A percentile compares a stretch with the other conserved stretches of the same genome.
These are phyloP conservation scores for Fusarium longipes DNA, from an alignment of 2,329 filamentous ascomycete species.

Conservation along the genomic window DNA sequence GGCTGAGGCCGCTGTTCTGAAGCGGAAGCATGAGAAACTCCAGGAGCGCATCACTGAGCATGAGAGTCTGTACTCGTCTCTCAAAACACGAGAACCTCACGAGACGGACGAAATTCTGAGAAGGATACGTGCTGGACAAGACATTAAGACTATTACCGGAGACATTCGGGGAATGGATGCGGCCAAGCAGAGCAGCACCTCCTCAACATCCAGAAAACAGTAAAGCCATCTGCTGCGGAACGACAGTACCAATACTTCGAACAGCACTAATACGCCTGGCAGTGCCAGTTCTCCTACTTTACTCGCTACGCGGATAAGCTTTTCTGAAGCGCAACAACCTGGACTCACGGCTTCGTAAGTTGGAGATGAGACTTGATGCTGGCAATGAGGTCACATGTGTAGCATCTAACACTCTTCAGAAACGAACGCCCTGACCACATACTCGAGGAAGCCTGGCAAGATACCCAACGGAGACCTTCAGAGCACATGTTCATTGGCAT, in stretches of 20 bases:
- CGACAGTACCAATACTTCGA: conserved; percentile 3
- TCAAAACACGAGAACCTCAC: conserved; percentile 9
- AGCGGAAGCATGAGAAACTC: conserved; percentile 25
- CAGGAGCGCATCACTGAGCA: conserved; percentile 4
- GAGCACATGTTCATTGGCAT: conserved; percentile 14
- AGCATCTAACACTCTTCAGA: not conserved
- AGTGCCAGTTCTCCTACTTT: conserved; percentile 3
- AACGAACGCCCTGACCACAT: not conserved
- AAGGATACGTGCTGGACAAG: conserved; percentile 24
- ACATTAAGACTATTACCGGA: conserved; percentile 12
- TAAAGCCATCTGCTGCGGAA: not conserved
- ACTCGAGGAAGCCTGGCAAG: conserved; percentile 16
- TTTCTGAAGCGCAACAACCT: not conserved
- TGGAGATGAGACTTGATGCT: not conserved
- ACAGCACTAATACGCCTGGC: conserved; percentile 3
- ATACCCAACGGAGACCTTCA: not conserved
- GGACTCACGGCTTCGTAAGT: conserved; percentile 25
- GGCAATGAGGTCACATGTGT: not conserved
- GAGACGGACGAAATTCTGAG: conserved; percentile 29
- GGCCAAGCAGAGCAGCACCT: not conserved
- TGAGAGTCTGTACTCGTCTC: conserved; percentile 20
- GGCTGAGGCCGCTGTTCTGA: conserved; percentile 13
- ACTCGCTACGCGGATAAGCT: not conserved
- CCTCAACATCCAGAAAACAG: not conserved
- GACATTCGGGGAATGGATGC: not conserved